Evolutionary conservation across 176 grass and related monocot genomes (phyloP), one percentile per base, ranked within the genome.

Genomic region (Carex pumila): DNA sequence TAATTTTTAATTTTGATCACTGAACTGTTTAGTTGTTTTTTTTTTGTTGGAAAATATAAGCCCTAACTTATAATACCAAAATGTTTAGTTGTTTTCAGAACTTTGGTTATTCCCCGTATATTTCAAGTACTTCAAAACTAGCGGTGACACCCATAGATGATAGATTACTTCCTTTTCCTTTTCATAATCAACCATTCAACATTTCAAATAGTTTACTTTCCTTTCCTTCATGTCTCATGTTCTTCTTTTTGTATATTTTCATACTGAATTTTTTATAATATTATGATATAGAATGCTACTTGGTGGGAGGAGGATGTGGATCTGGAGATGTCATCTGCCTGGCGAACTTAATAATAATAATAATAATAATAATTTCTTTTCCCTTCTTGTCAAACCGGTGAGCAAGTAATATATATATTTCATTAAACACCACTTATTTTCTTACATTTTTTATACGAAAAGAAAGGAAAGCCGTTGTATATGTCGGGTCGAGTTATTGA

Each of bases 261-360:
- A 52, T 55, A 5, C 41, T 81, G 61, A 5, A 79, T 6, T 50
- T 41, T 59, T 53, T 60, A 14, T 65, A 56, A 13, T 85, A 39
- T 73, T 15, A 25, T 25, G 25, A 87, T 90, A 73, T 82, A 98
- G 96, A 98, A 92, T 87, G 96, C 96, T 61, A 98, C 96, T 67
- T 98, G 96, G 96, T 98, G 96, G 96, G 96, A 98, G 56, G 96
- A 98, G 70, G 90, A 87, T 87, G 81, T 84, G 4, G 91, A 98
- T 85, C 85, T 92, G 85, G 96, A 98, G 87, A 84, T 84, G 11
- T 95, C 93, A 0, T 72, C 93, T 43, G 92, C 90, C 13, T 98
- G 96, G 93, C 30, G 96, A 86, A 95, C 87, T 87, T 98, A 74
- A 95, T 29, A 13, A 31, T 15, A 59, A 67, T 8, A 34, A 25